Conservation (phyloP, 2,329 filamentous ascomycete species). For the Xylariaceae sp. region DNA sequence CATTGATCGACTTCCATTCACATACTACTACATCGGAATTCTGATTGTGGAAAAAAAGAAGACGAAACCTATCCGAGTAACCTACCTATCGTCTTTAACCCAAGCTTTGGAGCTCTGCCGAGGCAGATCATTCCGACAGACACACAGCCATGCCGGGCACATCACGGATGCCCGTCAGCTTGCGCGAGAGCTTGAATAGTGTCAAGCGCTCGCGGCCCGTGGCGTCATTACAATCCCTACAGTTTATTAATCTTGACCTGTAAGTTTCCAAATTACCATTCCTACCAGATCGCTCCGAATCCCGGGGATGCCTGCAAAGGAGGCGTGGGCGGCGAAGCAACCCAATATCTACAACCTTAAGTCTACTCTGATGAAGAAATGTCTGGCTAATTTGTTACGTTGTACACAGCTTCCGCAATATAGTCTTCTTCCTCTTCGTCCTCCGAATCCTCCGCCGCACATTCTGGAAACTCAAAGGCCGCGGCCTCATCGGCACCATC, state of each 20-base stretch:
- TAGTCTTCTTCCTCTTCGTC: slow-evolving; percentile 85
- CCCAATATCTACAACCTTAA: background rate
- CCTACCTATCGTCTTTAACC: no score
- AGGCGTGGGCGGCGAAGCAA: background rate
- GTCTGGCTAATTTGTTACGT: slow-evolving; percentile 3
- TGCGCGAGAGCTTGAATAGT: slow-evolving; percentile 62
- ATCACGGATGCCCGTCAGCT: slow-evolving; percentile 66
- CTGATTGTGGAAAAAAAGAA: no score
- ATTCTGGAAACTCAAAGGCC: slow-evolving; percentile 82
- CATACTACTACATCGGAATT: no score
- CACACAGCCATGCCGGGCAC: slow-evolving; percentile 55
- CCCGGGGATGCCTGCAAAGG: no score
- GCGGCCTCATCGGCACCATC: slow-evolving; percentile 77
- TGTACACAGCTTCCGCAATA: slow-evolving; percentile 67
- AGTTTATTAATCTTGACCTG: slow-evolving; percentile 65
- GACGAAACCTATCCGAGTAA: no score
- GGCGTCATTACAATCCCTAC: slow-evolving; percentile 53
- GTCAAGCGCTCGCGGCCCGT: slow-evolving; percentile 55
- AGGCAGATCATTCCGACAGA: no score
- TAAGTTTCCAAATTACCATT: slow-evolving; percentile 39
- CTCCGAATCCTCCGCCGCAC: slow-evolving; percentile 76
- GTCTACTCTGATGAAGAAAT: background rate
- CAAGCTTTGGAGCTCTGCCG: no score
- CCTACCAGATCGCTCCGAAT: background rate
- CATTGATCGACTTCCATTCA: no score